phyloP scores from a whole-genome alignment of 2,329 filamentous ascomycete genomes.

The Fusarium veterinarium region DNA sequence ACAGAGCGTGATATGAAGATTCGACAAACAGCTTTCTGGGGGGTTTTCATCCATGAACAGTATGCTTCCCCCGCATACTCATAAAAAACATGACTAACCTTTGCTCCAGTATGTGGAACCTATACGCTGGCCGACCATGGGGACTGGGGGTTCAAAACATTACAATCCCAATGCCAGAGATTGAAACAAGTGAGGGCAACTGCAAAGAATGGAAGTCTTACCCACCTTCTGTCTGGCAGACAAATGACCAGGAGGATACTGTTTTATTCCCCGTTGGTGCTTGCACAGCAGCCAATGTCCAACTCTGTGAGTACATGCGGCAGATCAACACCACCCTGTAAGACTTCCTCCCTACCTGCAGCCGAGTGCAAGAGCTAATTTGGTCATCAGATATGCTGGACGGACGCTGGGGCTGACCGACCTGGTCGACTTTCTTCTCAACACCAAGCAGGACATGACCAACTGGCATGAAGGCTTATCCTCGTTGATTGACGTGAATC shows the following conservation, averaged over 20 bases:
- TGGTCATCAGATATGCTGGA: neutral
- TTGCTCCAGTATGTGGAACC: slow-evolving; percentile 26
- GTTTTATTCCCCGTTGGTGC: neutral
- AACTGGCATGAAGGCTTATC: neutral
- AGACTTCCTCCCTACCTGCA: no score
- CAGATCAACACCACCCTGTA: slow-evolving; percentile 33
- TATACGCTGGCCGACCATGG: slow-evolving; percentile 34
- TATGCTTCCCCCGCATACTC: neutral
- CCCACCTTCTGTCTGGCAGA: neutral
- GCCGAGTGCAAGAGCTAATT: neutral
- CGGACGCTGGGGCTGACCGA: neutral
- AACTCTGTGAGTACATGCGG: slow-evolving; percentile 30
- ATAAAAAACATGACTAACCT: no score
- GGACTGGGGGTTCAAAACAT: slow-evolving; percentile 31
- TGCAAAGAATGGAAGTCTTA: slow-evolving; percentile 11
- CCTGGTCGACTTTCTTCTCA: slow-evolving; percentile 1
- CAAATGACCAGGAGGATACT: neutral
- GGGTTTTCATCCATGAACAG: slow-evolving; percentile 29
- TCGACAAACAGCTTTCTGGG: slow-evolving; percentile 29
- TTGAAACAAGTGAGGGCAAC: neutral
- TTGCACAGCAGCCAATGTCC: slow-evolving; percentile 11
- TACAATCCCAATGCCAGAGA: slow-evolving; percentile 20
- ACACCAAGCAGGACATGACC: neutral
- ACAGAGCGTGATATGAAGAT: slow-evolving; percentile 17
- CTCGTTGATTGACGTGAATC: neutral